Evolutionary conservation across 2,329 filamentous ascomycete genomes (phyloP).

Genomic region (Ophiostoma ips): DNA sequence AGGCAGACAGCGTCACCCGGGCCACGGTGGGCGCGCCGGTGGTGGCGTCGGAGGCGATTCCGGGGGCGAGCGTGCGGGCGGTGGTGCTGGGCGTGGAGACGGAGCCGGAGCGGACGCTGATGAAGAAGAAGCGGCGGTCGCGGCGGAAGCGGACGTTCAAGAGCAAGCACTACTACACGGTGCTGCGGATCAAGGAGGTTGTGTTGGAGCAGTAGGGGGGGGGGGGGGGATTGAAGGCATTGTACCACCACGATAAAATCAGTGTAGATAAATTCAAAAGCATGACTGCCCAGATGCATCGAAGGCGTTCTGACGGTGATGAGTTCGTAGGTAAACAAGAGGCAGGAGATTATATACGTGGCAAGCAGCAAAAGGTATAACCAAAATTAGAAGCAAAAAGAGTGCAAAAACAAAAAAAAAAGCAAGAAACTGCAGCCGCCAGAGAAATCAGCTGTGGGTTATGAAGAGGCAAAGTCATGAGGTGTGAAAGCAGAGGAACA

Average conservation of each 20-base stretch:
- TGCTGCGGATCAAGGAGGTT: slow-evolving; percentile 64
- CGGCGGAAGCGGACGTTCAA: slow-evolving; percentile 59
- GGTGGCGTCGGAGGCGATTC: slow-evolving; percentile 3
- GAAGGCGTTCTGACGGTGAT: no score
- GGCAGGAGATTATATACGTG: background rate
- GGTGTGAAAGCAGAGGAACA: background rate
- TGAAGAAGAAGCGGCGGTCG: slow-evolving; percentile 71
- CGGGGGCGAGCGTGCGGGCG: slow-evolving; percentile 27
- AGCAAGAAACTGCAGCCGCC: background rate
- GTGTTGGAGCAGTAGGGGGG: slow-evolving; percentile 1
- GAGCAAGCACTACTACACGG: slow-evolving; percentile 86
- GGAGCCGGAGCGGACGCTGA: slow-evolving; percentile 61
- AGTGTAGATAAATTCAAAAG: background rate
- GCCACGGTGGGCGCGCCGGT: background rate
- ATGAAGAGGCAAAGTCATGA: slow-evolving; percentile 1
- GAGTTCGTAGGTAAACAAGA: background rate
- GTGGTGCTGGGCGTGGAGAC: slow-evolving; percentile 73
- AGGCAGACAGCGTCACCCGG: background rate
- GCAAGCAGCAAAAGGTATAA: background rate
- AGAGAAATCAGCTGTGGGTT: background rate
- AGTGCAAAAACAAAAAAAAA: slow-evolving; percentile 20
- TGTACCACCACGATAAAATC: no score
- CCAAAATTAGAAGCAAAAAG: slow-evolving; percentile 3
- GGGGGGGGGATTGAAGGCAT: no score
- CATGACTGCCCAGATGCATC: no score